Conservation (phyloP, 768 basidiomycete genomes). For the Boletellus ananiceps region DNA sequence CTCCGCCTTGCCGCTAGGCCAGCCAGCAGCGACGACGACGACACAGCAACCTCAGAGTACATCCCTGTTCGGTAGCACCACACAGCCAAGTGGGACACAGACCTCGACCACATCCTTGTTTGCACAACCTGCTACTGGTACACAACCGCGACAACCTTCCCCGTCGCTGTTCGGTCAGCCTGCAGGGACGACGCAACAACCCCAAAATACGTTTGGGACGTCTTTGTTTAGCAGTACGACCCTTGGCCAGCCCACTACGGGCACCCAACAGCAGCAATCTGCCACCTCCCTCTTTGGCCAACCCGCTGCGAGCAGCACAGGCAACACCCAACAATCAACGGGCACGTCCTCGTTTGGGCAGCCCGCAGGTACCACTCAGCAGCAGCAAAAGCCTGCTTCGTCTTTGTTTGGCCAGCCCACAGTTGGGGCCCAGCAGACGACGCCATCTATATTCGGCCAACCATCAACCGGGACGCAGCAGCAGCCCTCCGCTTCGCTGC, state of each 20-base stretch:
- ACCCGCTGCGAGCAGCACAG: conserved; percentile 20
- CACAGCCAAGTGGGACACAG: conserved; percentile 13
- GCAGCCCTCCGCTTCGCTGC: conserved; percentile 30
- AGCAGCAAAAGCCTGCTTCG: conserved; percentile 25
- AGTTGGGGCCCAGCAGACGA: conserved; percentile 14
- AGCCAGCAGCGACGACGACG: conserved; percentile 18
- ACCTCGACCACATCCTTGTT: conserved; percentile 17
- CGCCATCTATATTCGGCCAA: conserved; percentile 27
- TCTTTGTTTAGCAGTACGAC: conserved; percentile 27
- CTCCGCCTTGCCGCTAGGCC: conserved; percentile 35
- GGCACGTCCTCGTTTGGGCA: conserved; percentile 38
- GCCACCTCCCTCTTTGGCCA: conserved; percentile 28
- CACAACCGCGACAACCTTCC: conserved; percentile 33
- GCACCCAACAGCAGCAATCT: conserved; percentile 34
- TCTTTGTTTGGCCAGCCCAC: conserved; percentile 29
- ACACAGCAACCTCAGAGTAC: conserved; percentile 23
- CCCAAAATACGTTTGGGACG: conserved; percentile 28
- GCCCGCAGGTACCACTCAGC: conserved; percentile 19
- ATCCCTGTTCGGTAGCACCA: conserved; percentile 26
- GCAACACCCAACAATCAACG: conserved; percentile 27
- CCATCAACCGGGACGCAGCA: conserved; percentile 33
- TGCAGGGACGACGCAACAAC: conserved; percentile 19
- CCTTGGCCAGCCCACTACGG: conserved; percentile 28
- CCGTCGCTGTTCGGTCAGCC: conserved; percentile 37
- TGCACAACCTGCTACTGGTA: conserved; percentile 29